A percentile compares a stretch with the other conserved stretches of the same genome.
Conservation (phyloP, 2,329 filamentous ascomycete species). For the Verticillium nonalfalfae region DNA sequence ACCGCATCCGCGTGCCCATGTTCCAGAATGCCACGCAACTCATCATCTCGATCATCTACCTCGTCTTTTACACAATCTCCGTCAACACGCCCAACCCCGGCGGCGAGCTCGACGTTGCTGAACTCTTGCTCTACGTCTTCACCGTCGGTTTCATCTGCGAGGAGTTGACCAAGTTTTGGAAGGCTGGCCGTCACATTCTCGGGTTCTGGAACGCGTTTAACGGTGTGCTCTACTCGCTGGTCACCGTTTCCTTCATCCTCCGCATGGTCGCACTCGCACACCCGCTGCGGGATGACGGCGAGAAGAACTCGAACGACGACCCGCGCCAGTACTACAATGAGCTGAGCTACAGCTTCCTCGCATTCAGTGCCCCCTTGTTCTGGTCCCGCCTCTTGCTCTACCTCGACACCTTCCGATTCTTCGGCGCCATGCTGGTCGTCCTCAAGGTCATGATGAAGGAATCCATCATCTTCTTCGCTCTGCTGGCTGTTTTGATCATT, state of each 20-base stretch:
- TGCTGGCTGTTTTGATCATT: constrained; percentile 75
- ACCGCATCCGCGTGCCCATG: constrained; percentile 84
- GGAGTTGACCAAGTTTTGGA: constrained; percentile 84
- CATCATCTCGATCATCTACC: constrained; percentile 73
- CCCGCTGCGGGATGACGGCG: constrained; percentile 18
- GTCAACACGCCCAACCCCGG: constrained; percentile 89
- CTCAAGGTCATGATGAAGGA: constrained; percentile 94
- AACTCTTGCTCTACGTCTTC: constrained; percentile 82
- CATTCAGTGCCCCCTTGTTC: constrained; percentile 92
- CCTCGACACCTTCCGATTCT: constrained; percentile 89
- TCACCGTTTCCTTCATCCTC: constrained; percentile 71
- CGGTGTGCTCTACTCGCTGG: constrained; percentile 68
- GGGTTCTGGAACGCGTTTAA: constrained; percentile 99
- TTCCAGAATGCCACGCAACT: constrained; percentile 93
- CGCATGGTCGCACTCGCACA: constrained; percentile 74
- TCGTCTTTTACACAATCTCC: constrained; percentile 79
- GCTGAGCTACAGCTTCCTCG: constrained; percentile 88
- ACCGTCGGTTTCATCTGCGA: constrained; percentile 88
- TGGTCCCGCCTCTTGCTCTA: constrained; percentile 91
- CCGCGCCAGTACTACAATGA: constrained; percentile 62
- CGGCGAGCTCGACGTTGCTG: constrained; percentile 78
- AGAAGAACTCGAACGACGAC: constrained; percentile 37
- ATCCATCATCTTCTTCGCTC: constrained; percentile 91
- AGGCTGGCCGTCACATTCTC: constrained; percentile 84
- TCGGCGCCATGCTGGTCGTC: constrained; percentile 96